Evolutionary conservation across 139 green algal genomes (phyloP), one percentile per base, ranked within the genome.

Genomic region (Ettlia oleoabundans): DNA sequence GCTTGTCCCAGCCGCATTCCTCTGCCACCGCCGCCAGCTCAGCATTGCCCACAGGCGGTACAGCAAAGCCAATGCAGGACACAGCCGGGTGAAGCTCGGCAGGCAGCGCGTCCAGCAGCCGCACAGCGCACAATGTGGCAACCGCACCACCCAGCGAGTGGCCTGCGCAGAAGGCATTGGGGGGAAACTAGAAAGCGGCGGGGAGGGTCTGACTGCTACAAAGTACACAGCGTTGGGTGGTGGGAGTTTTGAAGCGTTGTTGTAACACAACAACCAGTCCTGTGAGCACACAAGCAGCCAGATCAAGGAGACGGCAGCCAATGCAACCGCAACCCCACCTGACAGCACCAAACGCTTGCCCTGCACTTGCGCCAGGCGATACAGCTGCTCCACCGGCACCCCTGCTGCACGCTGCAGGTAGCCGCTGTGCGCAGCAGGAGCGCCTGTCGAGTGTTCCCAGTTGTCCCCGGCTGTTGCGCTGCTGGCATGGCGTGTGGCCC

Each of bases 91-190:
- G 67, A 19, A 75, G 71, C 62, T 52, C 80, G 30, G 52, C 15
- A 4, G 86, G 83, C 66, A 93, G 80, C 22, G 85, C 73, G 4
- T 89, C 81, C 87, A 94, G 86, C 78, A 95, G 86, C 8, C 88
- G 80, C 30, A 96, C 70, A 7, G 90, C 85, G 67, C 85, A 92
- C 33, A 96, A 89, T 85, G 90, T 90, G 53, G 93, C 92, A 26
- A 96, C 93, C 21, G 93, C 92, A 21, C 92, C 93, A 40, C 92
- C 89, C 70, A 96, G 81, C 4, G 84, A 92, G 80, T 96, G 93
- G 18, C 92, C 92, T 84, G 76, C 75, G 53, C n/a, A n/a, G n/a
- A n/a, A n/a, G n/a, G n/a, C n/a, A n/a, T n/a, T n/a, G n/a, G n/a
- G n/a, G n/a, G n/a, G n/a, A n/a, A n/a, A n/a, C n/a, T n/a, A n/a